Evolutionary conservation across 495 filamentous ascomycete species (phyloP), one percentile per base, ranked within the genome.

Genomic region (Aspergillus biplanus): DNA sequence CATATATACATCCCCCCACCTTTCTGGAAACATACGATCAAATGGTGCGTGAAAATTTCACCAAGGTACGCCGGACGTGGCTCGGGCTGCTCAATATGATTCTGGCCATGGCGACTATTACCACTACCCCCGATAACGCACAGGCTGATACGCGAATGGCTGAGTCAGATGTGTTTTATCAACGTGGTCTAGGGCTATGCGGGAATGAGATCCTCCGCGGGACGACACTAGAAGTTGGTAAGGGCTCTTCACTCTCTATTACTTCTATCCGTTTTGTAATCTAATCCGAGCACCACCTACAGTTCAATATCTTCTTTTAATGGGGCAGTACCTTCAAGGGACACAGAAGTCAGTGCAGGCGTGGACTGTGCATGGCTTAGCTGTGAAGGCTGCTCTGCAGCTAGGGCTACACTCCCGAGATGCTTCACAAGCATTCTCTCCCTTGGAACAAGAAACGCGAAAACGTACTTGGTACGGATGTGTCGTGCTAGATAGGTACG

Each of bases 31-130:
- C 74, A 8, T 80, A 80, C 48, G 62, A 68, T 15, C 65, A 67
- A 27, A 72, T 79, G 54, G 50, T 68, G 5, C 56, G 58, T 18
- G 68, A 76, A 11, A 69, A 71, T n/a, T 75, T 71, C 49, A 61
- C 59, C 12, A 72, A 70, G 18, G 73, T 78, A 1, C 67, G 78
- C 7, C 68, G 73, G 21, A 78, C 74, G 0, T 92, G 89, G 89
- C 81, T 91, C 15, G 87, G 85, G 1, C 70, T 91, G 18, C 77
- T 91, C 27, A 92, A 92, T 72, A 90, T 90, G 81, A 83, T 92
- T 15, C 85, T 92, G 52, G 89, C 89, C 27, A 87, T 91, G 78
- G 87, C 87, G 15, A 87, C 81, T 63, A 86, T 89, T 49, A 85
- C 83, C 1, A 83, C 82, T 11, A 82, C 56, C 1, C 67, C 71